Evolutionary conservation across 192 early-diverging fungal genomes (phyloP).

Genomic region (Jimgerdemannia lactiflua): DNA sequence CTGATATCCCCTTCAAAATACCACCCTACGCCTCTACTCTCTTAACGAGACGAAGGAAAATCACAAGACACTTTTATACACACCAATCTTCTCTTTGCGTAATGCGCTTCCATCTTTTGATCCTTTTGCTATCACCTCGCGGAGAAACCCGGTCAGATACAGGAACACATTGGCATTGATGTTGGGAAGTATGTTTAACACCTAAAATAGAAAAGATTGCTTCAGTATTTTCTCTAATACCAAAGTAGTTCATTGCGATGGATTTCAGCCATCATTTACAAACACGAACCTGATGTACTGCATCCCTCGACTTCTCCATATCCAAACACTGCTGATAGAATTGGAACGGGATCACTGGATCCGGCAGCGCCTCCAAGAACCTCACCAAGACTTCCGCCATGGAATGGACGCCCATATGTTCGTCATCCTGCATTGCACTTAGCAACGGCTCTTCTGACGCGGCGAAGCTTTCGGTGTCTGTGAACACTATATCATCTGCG

Average conservation of each 20-base stretch:
- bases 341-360: slow-evolving; percentile 67
- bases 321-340: slow-evolving; percentile 63
- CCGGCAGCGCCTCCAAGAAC: slow-evolving; percentile 68
- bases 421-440: neutral
- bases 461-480: slow-evolving; percentile 27
- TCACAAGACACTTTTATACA: slow-evolving; percentile 1
- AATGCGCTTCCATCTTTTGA: slow-evolving; percentile 17
- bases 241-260: no score
- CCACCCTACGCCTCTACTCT: no score
- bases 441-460: slow-evolving; percentile 33
- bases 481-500: slow-evolving; percentile 11
- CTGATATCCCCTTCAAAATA: no score
- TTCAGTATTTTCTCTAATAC: slow-evolving; percentile 3
- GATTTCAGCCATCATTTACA: no score
- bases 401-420: slow-evolving; percentile 60
- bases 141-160: slow-evolving; percentile 78
- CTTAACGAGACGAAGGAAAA: no score
- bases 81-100: slow-evolving; percentile 42
- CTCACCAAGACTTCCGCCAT: slow-evolving; percentile 67
- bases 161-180: slow-evolving; percentile 75
- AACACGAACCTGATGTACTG: slow-evolving; percentile 20
- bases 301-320: slow-evolving; percentile 44
- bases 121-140: slow-evolving; percentile 49
- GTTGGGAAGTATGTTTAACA: slow-evolving; percentile 56
- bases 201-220: slow-evolving; percentile 40